Base-by-base conservation (phyloP, 306 rosid species). In the Dalbergia oliveri region DNA sequence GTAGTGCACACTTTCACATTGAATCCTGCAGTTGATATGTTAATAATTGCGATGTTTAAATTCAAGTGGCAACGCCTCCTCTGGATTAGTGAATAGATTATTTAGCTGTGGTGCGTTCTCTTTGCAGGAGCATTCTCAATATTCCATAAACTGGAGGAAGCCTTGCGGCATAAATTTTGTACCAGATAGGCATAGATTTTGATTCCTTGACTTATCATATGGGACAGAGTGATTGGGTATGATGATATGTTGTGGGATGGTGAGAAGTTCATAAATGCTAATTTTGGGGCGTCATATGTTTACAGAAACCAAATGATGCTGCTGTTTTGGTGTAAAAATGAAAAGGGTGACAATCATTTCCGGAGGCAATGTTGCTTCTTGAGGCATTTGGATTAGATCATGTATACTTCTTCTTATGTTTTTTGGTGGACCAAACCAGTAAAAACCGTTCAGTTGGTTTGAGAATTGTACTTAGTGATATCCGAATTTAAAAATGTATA, bases 51-150 rank as follows among this genome's bases (percentile, higher is more conserved):
- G 6, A 19, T 56, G 69, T 43, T 73, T 81, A 26, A 54, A 44
- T 51, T 72, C 49, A 67, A 45, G 49, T 35, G 47, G 54, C 50
- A 75, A 54, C 26, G 9, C 16, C 50, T 77, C 76, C 56, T 51
- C 51, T 57, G 13, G 31, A 14, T 19, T 64, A 66, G 73, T 66
- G 41, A 72, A 79, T 70, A 45, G 45, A 5, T 72, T 44, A 31
- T 16, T 33, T 47, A 57, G 16, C 57, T 33, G 53, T 80, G 21
- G 35, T 13, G 31, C 59, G 57, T 84, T 54, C 63, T 70, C 65
- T 76, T 79, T 88, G 92, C 91, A 92, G 98, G 94, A 78, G 65
- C 74, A 16, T 89, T 89, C 76, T 86, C 88, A 69, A 89, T 87
- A 78, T 87, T 92, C 68, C 90, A 69, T 53, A 82, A 82, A 53